Base-by-base conservation (phyloP, 768 basidiomycete species). In the Pisolithus albus region DNA sequence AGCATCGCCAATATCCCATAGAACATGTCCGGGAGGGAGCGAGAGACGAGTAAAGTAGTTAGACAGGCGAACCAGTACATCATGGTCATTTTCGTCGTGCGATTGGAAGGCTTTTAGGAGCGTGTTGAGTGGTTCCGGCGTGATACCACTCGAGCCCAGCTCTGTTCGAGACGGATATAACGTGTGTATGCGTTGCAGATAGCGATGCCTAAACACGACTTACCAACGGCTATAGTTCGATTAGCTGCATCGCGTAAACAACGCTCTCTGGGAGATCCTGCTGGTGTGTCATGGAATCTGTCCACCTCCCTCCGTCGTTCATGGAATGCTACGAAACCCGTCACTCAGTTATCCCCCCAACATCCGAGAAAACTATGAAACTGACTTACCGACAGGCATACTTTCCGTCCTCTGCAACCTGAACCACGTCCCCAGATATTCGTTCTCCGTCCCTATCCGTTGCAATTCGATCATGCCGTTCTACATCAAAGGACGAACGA, bases 381-480 rank as follows among this genome's bases (percentile, higher is more conserved):
- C 4, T 23, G 36, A 78, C 82, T 59, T 51, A 83, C 76, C 56
- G 68, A 75, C 56, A 34, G 71, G 51, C 50, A 60, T 26, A 2
- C 66, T 71, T 61, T 87, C 82, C 19, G 75, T 64, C 59, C 84
- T 84, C 61, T 81, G 81, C 0, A 81, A 78, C 53, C 74, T 72
- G 56, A 87, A 86, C 87, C 86, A 89, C 7, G 87, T 84, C 49
- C 79, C 80, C 55, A 97, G 63, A 69, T 96, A 96, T 0, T 82
- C 87, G 68, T 97, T 97, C 70, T 97, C 93, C 0, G 91, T 94
- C 93, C 93, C 88, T 78, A 23, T 41, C n/a, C 11, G 34, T 21
- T 18, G 42, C 11, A 40, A 34, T 34, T 15, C 11, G 13, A 13
- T 34, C 32, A 15, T 13, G 5, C 34, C 34, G 0, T 13, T 5